Evolutionary conservation across 2,329 filamentous ascomycete genomes (phyloP), one percentile per base, ranked within the genome.

Genomic region (Botryotinia calthae): DNA sequence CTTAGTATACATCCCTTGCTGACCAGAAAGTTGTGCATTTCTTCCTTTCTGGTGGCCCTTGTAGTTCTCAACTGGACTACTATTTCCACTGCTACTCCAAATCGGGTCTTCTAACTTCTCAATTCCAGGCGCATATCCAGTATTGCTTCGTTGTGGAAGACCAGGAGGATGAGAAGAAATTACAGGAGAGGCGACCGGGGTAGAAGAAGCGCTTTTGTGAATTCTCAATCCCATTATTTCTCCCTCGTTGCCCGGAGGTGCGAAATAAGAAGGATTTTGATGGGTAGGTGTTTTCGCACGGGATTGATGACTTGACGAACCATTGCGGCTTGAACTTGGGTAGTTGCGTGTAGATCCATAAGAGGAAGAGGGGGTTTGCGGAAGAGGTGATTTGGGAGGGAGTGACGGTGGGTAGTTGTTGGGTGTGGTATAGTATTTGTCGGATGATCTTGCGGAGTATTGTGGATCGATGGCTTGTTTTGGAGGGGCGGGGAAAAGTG

Each of bases 161-260:
- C 6, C 14, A n/a, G 40, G 44, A 20, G 34, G 48, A 4, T 54
- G 22, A 48, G 65, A 31, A 18, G 65, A 56, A 22, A 51, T 16
- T 1, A 18, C 42, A 2, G 51, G 51, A 5, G 70, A 68, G 2
- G 54, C 18, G 2, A 46, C 2, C 9, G 51, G 54, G 4, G 63
- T 70, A n/a, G 54, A n/a, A n/a, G 40, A 67, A 25, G 65, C 48
- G 4, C 65, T 58, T 22, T 72, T 68, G 1, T 59, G 31, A 9
- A 72, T 68, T 59, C 70, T 31, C 20, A 72, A 25, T 9, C 63
- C 70, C 28, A 54, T 34, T 1, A 72, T 61, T 22, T 71, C 70
- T 25, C 34, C 42, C 0, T 40, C 51, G 5, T 31, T 37, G 1
- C 44, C 63, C 4, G 63, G 31, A 2, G 42, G 51, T 9, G 18